Evolutionary conservation across 2,329 filamentous ascomycete species (phyloP).

Genomic region (Penicillium freii): DNA sequence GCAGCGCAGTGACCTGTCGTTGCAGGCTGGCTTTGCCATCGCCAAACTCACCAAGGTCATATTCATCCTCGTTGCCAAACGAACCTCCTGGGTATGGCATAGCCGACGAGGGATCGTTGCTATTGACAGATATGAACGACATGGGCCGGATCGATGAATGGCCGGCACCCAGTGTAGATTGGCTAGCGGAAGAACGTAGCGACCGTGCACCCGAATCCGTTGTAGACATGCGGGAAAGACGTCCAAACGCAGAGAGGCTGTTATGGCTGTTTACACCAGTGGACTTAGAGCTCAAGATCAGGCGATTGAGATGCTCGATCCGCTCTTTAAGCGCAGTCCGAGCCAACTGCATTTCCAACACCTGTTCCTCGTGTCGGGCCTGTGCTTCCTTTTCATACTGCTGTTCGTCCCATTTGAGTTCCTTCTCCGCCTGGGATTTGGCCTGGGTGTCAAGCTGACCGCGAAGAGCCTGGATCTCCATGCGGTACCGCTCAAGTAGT

Average conservation of each 20-base stretch:
- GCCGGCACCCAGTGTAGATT: slow-evolving; percentile 54
- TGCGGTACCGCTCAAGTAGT: slow-evolving; percentile 84
- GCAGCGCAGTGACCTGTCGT: slow-evolving; percentile 86
- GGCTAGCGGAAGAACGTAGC: slow-evolving; percentile 67
- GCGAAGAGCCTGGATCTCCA: slow-evolving; percentile 84
- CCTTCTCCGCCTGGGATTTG: slow-evolving; percentile 62
- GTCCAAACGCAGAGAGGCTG: slow-evolving; percentile 66
- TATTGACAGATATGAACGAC: slow-evolving; percentile 63
- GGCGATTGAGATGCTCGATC: slow-evolving; percentile 91
- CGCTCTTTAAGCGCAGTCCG: slow-evolving; percentile 94
- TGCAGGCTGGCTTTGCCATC: slow-evolving; percentile 79
- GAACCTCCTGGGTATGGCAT: slow-evolving; percentile 33
- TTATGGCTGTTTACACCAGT: slow-evolving; percentile 83
- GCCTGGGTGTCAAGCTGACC: slow-evolving; percentile 80
- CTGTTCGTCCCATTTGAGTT: slow-evolving; percentile 64
- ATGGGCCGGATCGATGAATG: slow-evolving; percentile 62
- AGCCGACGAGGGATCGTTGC: slow-evolving; percentile 36
- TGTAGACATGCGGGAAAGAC: slow-evolving; percentile 60
- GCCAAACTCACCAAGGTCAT: slow-evolving; percentile 79
- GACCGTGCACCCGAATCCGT: slow-evolving; percentile 51
- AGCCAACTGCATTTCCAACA: slow-evolving; percentile 97
- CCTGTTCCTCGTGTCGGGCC: slow-evolving; percentile 89
- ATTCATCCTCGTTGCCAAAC: slow-evolving; percentile 51
- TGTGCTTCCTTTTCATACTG: slow-evolving; percentile 79
- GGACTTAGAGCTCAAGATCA: slow-evolving; percentile 94